These are phyloP conservation scores for Podospora australis DNA, from an alignment of 495 filamentous ascomycete genomes.

Conservation along the genomic window DNA sequence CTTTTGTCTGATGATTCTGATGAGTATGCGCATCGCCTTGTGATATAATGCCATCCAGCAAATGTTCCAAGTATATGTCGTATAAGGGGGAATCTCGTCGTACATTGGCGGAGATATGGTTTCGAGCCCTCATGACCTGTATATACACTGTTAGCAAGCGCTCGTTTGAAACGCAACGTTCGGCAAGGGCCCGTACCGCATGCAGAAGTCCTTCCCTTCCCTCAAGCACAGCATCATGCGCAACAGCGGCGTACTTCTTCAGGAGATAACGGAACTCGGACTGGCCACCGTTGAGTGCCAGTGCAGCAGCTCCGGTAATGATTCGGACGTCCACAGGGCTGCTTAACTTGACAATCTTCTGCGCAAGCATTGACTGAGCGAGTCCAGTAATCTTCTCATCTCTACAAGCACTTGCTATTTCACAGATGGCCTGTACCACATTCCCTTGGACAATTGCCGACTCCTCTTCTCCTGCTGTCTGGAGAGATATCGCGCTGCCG, in stretches of 20 bases:
- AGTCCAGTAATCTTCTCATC: constrained; percentile 91
- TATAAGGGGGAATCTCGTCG: constrained; percentile 62
- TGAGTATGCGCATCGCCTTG: constrained; percentile 65
- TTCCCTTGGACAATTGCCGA: constrained; percentile 64
- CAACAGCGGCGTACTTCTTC: constrained; percentile 69
- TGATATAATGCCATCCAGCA: constrained; percentile 83
- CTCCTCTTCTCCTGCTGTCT: constrained; percentile 66
- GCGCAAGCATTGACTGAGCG: constrained; percentile 90
- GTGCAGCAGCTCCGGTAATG: constrained; percentile 66
- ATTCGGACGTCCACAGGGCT: constrained; percentile 71
- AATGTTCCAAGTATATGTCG: constrained; percentile 69
- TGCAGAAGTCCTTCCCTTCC: constrained; percentile 51
- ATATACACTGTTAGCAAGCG: constrained; percentile 10
- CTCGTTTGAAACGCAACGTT: constrained; percentile 19
- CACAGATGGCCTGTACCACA: constrained; percentile 83
- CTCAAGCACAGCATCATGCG: constrained; percentile 62
- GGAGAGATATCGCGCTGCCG: constrained; percentile 73
- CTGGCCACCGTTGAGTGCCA: constrained; percentile 68
- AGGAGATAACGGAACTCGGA: constrained; percentile 78
- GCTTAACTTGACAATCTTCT: constrained; percentile 82
- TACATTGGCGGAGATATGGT: constrained; percentile 64
- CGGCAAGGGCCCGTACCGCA: constrained; percentile 60
- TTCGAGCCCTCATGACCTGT: constrained; percentile 67
- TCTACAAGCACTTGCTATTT: constrained; percentile 69
- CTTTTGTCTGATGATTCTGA: constrained; percentile 51